A percentile compares a stretch with the other conserved stretches of the same genome.
Conservation (phyloP, 2,329 filamentous ascomycete genomes). For the Trichoderma simmonsii region DNA sequence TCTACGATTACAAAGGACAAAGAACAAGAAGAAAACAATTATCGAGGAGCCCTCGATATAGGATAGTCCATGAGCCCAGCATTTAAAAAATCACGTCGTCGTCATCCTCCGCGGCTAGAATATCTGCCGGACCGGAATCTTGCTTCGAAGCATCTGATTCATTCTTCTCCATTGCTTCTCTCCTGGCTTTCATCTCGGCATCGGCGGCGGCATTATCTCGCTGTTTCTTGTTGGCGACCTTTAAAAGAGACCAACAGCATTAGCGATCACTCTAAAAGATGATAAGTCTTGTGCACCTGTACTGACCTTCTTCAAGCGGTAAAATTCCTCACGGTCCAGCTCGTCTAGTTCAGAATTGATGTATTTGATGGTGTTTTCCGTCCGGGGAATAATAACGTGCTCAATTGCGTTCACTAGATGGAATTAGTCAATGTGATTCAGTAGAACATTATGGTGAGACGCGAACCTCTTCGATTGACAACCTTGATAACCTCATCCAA, state of each 20-base stretch:
- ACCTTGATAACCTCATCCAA: slow-evolving; percentile 99
- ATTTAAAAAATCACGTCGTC: slow-evolving; percentile 82
- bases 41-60: neutral
- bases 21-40: slow-evolving; percentile 16
- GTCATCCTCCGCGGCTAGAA: slow-evolving; percentile 73
- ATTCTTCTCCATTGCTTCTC: slow-evolving; percentile 45
- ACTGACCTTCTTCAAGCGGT: slow-evolving; percentile 79
- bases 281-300: neutral
- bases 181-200: slow-evolving; percentile 72
- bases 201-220: slow-evolving; percentile 69
- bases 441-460: neutral
- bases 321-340: slow-evolving; percentile 96
- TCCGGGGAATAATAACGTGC: slow-evolving; percentile 94
- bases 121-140: slow-evolving; percentile 49
- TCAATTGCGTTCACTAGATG: slow-evolving; percentile 84
- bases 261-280: neutral
- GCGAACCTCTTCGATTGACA: slow-evolving; percentile 83
- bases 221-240: slow-evolving; percentile 79
- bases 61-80: neutral
- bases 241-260: neutral
- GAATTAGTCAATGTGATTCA: slow-evolving; percentile 23
- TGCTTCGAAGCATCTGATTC: slow-evolving; percentile 39
- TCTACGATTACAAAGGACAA: slow-evolving; percentile 1
- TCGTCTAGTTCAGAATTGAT: slow-evolving; percentile 99
- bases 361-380: slow-evolving; percentile 99